Evolutionary conservation across 2,329 filamentous ascomycete species (phyloP).

Genomic region (Mollisia scopiformis): DNA sequence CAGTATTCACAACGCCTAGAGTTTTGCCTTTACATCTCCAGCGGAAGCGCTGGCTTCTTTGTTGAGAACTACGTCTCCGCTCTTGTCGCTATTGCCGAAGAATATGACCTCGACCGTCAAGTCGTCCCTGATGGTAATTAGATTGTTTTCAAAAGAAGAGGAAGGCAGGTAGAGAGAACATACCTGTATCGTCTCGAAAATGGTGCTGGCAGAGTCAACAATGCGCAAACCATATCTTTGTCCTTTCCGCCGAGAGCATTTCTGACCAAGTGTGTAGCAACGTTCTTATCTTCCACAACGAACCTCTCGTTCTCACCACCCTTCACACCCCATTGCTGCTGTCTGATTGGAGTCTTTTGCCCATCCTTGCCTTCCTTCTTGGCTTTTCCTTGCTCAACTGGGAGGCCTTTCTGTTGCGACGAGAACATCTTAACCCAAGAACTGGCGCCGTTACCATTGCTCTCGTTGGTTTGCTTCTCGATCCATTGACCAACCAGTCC

Average conservation of each 20-base stretch:
- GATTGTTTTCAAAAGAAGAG: neutral
- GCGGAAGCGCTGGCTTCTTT: slow-evolving; percentile 74
- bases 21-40: slow-evolving; percentile 36
- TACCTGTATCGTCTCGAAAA: slow-evolving; percentile 91
- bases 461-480: slow-evolving; percentile 64
- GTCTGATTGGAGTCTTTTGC: slow-evolving; percentile 84
- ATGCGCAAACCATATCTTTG: slow-evolving; percentile 87
- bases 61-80: slow-evolving; percentile 81
- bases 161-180: slow-evolving; percentile 26
- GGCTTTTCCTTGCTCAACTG: slow-evolving; percentile 68
- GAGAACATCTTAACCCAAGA: slow-evolving; percentile 72
- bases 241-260: slow-evolving; percentile 95
- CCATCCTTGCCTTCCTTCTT: slow-evolving; percentile 55
- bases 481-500: slow-evolving; percentile 97
- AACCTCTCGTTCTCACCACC: slow-evolving; percentile 79
- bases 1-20: slow-evolving; percentile 19
- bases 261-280: slow-evolving; percentile 90
- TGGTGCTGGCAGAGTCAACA: slow-evolving; percentile 88
- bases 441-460: slow-evolving; percentile 42
- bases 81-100: slow-evolving; percentile 82
- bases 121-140: slow-evolving; percentile 69
- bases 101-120: slow-evolving; percentile 98
- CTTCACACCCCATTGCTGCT: slow-evolving; percentile 88
- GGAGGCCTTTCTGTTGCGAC: slow-evolving; percentile 59
- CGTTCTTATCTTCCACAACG: slow-evolving; percentile 92